Evolutionary conservation across 257 asterid species (phyloP).

Genomic region (Lycium ferocissimum): DNA sequence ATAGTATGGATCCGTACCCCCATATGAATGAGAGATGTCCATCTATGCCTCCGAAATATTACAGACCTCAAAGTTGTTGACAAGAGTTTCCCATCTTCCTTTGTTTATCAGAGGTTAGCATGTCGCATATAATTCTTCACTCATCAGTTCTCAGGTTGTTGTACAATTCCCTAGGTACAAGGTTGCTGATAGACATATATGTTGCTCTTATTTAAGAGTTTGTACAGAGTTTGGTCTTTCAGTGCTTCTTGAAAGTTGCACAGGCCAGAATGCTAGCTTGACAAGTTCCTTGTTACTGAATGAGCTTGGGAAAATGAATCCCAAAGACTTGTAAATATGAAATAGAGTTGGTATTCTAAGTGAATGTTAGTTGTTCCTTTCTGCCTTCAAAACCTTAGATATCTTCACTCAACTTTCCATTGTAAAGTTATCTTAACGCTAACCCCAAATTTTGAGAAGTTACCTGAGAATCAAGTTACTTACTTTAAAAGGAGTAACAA

Average conservation of each 20-base stretch:
- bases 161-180: background rate
- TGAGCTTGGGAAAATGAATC: conserved; percentile 24
- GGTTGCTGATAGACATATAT: conserved; percentile 17
- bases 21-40: conserved; percentile 95
- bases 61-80: conserved; percentile 79
- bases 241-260: conserved; percentile 3
- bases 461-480: background rate
- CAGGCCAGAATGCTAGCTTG: conserved; percentile 20
- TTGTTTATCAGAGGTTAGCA: conserved; percentile 21
- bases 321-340: conserved; percentile 18
- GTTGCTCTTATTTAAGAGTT: conserved; percentile 24
- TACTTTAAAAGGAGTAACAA: conserved; percentile 17
- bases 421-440: conserved; percentile 16
- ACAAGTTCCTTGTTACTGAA: background rate
- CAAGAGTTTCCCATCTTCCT: conserved; percentile 4
- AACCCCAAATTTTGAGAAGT: background rate
- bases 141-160: conserved; percentile 21
- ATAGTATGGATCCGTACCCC: conserved; percentile 68
- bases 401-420: background rate
- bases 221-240: conserved; percentile 22
- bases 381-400: background rate
- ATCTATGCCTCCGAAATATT: conserved; percentile 75
- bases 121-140: conserved; percentile 7
- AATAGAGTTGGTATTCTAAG: background rate
- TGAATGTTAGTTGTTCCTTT: background rate